Conservation (phyloP, 2,329 filamentous ascomycete species). For the Neonectria magnoliae region DNA sequence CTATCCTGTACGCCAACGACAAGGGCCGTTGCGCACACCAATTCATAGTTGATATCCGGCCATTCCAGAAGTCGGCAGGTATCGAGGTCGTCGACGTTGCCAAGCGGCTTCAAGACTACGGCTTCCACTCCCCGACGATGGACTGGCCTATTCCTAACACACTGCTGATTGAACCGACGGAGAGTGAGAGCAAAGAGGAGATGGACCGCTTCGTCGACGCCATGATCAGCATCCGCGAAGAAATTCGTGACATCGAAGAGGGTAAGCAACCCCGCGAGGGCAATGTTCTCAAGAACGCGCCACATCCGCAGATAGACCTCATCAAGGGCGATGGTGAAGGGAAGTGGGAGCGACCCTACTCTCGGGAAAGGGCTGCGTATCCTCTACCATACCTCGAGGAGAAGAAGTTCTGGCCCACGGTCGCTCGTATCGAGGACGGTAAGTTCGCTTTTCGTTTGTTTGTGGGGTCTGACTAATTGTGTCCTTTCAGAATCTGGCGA, state of each 20-base stretch:
- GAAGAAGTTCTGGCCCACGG: conserved; percentile 98
- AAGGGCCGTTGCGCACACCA: conserved; percentile 93
- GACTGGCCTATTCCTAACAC: conserved; percentile 95
- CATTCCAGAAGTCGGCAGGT: conserved; percentile 83
- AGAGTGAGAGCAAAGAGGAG: conserved; percentile 91
- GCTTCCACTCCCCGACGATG: conserved; percentile 98
- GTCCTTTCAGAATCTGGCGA: neutral
- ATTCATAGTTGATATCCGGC: conserved; percentile 91
- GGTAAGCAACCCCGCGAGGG: conserved; percentile 77
- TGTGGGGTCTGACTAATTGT: neutral
- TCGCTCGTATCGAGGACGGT: conserved; percentile 90
- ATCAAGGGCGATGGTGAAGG: conserved; percentile 63
- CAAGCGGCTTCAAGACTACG: conserved; percentile 96
- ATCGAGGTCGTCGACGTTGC: conserved; percentile 95
- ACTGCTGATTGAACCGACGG: conserved; percentile 97
- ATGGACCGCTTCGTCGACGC: conserved; percentile 94
- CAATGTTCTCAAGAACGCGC: conserved; percentile 90
- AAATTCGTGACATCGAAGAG: conserved; percentile 86
- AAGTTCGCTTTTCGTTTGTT: conserved; percentile 52
- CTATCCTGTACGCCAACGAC: conserved; percentile 92
- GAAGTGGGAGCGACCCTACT: conserved; percentile 86
- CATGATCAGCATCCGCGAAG: conserved; percentile 83
- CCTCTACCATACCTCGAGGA: conserved; percentile 83
- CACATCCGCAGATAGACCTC: conserved; percentile 86
- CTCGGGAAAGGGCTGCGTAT: conserved; percentile 85